Evolutionary conservation across 129 eudicot species (phyloP).

Genomic region (Escallonia rubra): DNA sequence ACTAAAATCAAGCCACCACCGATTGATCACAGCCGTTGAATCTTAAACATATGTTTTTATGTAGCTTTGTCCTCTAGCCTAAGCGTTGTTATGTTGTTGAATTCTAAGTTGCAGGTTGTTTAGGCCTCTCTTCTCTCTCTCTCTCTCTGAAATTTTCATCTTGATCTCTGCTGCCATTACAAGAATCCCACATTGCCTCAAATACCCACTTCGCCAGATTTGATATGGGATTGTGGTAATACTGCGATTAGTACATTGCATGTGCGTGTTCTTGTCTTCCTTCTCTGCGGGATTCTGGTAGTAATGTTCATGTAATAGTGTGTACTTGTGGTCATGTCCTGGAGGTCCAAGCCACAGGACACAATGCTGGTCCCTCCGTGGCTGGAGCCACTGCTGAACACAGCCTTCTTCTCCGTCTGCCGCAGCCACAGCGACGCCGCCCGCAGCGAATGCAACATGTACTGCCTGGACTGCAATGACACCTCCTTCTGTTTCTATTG

Average conservation of each 20-base stretch:
- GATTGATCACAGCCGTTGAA: conserved; percentile 24
- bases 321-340: background rate
- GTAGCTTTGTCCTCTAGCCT: conserved; percentile 31
- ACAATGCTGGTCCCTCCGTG: conserved; percentile 81
- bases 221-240: conserved; percentile 16
- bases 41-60: conserved; percentile 5
- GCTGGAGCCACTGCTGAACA: conserved; percentile 66
- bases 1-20: conserved; percentile 24
- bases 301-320: background rate
- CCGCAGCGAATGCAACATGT: conserved; percentile 93
- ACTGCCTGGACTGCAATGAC: conserved; percentile 72
- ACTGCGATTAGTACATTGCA: background rate
- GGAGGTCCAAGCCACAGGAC: conserved; percentile 12
- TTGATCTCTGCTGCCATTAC: conserved; percentile 11
- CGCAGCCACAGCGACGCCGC: conserved; percentile 78
- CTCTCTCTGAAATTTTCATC: conserved; percentile 31
- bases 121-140: conserved; percentile 28
- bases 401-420: conserved; percentile 67
- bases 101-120: conserved; percentile 83
- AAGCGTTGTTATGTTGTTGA: conserved; percentile 65
- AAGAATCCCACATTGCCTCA: conserved; percentile 34
- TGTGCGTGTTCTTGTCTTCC: background rate
- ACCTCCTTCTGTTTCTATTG: conserved; percentile 89
- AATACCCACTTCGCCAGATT: background rate
- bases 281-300: background rate